phyloP scores from a whole-genome alignment of 75 land plant genomes.

The Gnetum montanum region DNA sequence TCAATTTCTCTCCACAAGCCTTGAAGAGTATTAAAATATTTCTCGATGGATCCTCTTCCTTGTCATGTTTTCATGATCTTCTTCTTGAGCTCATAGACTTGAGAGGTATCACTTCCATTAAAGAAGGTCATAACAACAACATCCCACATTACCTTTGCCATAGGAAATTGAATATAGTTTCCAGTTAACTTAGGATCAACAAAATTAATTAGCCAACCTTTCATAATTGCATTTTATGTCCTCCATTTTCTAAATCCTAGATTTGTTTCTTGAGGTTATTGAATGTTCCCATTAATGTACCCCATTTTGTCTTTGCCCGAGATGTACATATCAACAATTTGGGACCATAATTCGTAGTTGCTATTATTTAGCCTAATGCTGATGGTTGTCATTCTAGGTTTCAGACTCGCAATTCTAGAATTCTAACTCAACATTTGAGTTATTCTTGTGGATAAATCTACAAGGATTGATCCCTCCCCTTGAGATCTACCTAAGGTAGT shows the following conservation, averaged over 20 bases:
- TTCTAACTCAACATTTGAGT: too few relatives aligned
- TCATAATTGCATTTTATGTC: conserved; percentile 6
- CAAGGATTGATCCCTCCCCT: too few relatives aligned
- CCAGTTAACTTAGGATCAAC: conserved; percentile 4
- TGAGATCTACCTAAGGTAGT: too few relatives aligned
- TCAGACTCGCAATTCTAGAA: too few relatives aligned
- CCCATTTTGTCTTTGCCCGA: conserved; percentile 14
- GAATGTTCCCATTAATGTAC: conserved; percentile 5
- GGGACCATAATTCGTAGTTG: conserved; percentile 18
- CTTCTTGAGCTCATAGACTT: conserved; percentile 5
- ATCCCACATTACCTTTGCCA: conserved; percentile 7
- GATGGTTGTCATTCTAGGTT: too few relatives aligned
- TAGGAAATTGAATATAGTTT: conserved; percentile 9
- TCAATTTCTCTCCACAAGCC: background rate
- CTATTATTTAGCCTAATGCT: background rate
- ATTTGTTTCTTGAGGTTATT: conserved; percentile 5
- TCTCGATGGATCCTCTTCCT: background rate
- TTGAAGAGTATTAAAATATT: background rate
- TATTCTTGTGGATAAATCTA: too few relatives aligned
- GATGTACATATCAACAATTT: conserved; percentile 18
- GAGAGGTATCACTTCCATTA: conserved; percentile 10
- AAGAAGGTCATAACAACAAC: conserved; percentile 6
- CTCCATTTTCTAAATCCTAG: conserved; percentile 11
- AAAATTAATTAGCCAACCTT: conserved; percentile 15
- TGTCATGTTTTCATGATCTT: background rate